Percentiles rank a stretch among this genome's conserved stretches.
Conservation (phyloP, 2,329 filamentous ascomycete species). For the Penicillium sp. region DNA sequence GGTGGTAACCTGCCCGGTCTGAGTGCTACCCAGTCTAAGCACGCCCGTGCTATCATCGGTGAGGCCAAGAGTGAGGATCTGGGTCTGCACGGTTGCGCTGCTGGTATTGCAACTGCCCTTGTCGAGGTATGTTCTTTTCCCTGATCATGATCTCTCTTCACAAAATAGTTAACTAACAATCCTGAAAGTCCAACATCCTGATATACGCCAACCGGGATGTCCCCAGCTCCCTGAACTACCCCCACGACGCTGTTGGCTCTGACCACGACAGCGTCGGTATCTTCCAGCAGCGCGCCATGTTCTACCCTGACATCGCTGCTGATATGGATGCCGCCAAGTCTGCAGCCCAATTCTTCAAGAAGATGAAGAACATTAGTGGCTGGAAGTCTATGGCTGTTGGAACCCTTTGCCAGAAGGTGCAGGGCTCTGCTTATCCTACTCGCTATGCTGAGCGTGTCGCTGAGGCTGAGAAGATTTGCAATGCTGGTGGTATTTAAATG, state of each 20-base stretch:
- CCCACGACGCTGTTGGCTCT: constrained; percentile 28
- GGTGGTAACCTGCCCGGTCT: constrained; percentile 27
- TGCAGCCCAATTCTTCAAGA: constrained; percentile 30
- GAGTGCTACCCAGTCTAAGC: constrained; percentile 26
- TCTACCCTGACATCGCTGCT: constrained; percentile 30
- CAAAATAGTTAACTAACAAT: neutral
- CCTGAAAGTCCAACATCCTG: constrained; percentile 23
- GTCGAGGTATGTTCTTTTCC: constrained; percentile 25
- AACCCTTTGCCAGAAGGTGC: constrained; percentile 32
- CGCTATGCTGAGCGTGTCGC: constrained; percentile 22
- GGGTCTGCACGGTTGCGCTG: constrained; percentile 29
- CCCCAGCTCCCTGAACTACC: constrained; percentile 30
- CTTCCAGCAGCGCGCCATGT: constrained; percentile 33
- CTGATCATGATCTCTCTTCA: neutral
- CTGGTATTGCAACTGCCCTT: constrained; percentile 31
- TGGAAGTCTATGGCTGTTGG: constrained; percentile 32
- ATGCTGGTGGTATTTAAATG: constrained; percentile 23
- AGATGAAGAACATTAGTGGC: constrained; percentile 28
- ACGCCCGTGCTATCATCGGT: constrained; percentile 28
- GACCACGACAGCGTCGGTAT: constrained; percentile 35
- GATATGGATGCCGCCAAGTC: constrained; percentile 31
- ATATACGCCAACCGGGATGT: constrained; percentile 31
- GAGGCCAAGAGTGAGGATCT: constrained; percentile 28
- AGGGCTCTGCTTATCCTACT: constrained; percentile 28
- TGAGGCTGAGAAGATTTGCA: constrained; percentile 26